Conservation (phyloP, 2,329 filamentous ascomycete genomes). For the Ophiosphaerella narmari region DNA sequence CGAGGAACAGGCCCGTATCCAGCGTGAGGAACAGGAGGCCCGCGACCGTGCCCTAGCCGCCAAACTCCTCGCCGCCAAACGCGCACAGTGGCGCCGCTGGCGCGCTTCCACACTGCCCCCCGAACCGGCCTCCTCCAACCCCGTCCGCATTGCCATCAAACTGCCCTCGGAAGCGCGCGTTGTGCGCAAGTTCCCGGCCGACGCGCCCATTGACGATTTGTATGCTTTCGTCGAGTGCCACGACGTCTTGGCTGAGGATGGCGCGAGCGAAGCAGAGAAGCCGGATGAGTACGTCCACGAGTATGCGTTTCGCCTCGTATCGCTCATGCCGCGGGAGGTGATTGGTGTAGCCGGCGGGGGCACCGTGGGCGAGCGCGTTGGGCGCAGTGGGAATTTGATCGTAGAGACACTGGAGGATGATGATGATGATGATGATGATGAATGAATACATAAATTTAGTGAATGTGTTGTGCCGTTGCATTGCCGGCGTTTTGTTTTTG, state of each 20-base stretch:
- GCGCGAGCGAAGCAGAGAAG: slow-evolving; percentile 45
- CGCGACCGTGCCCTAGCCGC: slow-evolving; percentile 67
- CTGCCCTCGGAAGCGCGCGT: slow-evolving; percentile 66
- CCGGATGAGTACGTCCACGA: slow-evolving; percentile 76
- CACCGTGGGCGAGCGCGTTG: slow-evolving; percentile 73
- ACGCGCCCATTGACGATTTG: slow-evolving; percentile 80
- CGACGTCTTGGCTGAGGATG: slow-evolving; percentile 59
- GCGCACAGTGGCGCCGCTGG: slow-evolving; percentile 79
- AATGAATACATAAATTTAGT: no score
- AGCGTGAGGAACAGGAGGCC: slow-evolving; percentile 68
- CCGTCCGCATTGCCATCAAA: slow-evolving; percentile 62
- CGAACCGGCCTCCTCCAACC: slow-evolving; percentile 67
- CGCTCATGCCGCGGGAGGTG: slow-evolving; percentile 81
- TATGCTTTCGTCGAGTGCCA: slow-evolving; percentile 97
- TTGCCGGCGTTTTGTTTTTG: no score
- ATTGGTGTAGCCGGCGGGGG: slow-evolving; percentile 71
- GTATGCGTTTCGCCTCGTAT: slow-evolving; percentile 85
- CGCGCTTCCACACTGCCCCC: slow-evolving; percentile 67
- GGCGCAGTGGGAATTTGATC: slow-evolving; percentile 83
- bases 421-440: slow-evolving; percentile 48
- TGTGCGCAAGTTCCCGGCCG: slow-evolving; percentile 72
- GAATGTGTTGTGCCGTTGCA: no score
- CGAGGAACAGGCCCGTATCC: slow-evolving; percentile 71
- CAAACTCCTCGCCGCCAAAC: slow-evolving; percentile 59
- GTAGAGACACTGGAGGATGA: slow-evolving; percentile 72